Conservation (phyloP, 2,329 filamentous ascomycete species). For the Amauroascus niger region DNA sequence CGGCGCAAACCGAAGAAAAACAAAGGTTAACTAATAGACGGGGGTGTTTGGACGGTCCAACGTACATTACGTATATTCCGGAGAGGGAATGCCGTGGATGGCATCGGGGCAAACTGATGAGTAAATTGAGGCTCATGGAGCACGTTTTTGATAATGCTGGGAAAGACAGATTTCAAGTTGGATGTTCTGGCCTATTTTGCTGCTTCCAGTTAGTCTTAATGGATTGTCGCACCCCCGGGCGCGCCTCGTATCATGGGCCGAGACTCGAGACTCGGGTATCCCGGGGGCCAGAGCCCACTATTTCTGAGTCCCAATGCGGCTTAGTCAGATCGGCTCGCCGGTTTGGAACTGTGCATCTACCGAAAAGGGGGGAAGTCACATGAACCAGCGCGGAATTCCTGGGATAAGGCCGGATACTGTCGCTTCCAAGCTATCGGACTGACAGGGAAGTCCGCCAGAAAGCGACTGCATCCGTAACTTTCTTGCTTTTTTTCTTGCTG, state of each 20-base stretch:
- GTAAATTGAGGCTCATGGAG: not conserved
- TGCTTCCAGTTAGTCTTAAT: not conserved
- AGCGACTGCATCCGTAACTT: conserved; percentile 8
- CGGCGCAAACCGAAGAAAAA: not conserved
- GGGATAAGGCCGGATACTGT: conserved; percentile 14
- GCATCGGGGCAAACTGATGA: not conserved
- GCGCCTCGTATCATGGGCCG: not conserved
- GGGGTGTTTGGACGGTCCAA: not conserved
- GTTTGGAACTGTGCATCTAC: not conserved
- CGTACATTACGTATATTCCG: not conserved
- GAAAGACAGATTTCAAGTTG: not conserved
- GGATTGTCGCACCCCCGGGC: not conserved
- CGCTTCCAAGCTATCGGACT: conserved; percentile 7
- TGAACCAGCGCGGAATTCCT: conserved; percentile 5
- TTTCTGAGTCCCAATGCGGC: not conserved
- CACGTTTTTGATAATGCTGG: not conserved
- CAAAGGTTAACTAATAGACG: not conserved
- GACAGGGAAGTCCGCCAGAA: conserved; percentile 5
- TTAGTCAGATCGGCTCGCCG: conserved; percentile 1
- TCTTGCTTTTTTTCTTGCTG: not conserved
- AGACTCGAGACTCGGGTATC: not conserved
- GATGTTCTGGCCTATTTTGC: not conserved
- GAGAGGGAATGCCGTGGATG: not conserved
- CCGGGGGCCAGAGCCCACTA: not conserved
- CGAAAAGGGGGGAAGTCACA: conserved; percentile 4